Evolutionary conservation across 306 rosid species (phyloP).

Genomic region (Begonia loranthoides): DNA sequence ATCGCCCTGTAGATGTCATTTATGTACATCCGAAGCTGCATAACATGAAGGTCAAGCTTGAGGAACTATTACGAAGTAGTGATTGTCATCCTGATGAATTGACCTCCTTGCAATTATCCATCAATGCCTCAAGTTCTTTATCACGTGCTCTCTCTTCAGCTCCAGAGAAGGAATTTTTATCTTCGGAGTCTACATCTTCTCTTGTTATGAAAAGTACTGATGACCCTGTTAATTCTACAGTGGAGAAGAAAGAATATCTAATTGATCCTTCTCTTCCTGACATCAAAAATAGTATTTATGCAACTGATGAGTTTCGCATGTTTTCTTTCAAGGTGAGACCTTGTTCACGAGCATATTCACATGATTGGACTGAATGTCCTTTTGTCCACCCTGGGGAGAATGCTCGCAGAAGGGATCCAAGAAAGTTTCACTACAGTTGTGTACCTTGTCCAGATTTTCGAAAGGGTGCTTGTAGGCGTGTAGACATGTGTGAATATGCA

Average conservation of each 20-base stretch:
- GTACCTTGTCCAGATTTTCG: constrained; percentile 92
- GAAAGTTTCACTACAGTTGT: constrained; percentile 86
- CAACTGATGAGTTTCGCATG: constrained; percentile 89
- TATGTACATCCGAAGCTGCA: constrained; percentile 39
- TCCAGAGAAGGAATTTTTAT: too few species aligned
- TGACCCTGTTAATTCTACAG: constrained; percentile 21
- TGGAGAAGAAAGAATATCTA: constrained; percentile 77
- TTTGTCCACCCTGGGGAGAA: constrained; percentile 96
- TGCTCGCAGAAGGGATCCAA: constrained; percentile 85
- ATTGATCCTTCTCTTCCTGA: constrained; percentile 86
- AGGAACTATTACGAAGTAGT: constrained; percentile 36
- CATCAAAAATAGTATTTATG: constrained; percentile 79
- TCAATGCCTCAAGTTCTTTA: too few species aligned
- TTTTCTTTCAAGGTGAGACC: constrained; percentile 89
- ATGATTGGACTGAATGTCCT: constrained; percentile 96
- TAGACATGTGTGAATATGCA: constrained; percentile 93
- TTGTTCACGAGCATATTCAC: constrained; percentile 88
- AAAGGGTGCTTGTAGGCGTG: constrained; percentile 82
- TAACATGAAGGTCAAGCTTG: constrained; percentile 14
- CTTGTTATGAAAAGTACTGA: constrained; percentile 35
- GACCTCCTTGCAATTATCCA: too few species aligned
- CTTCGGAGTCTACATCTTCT: background rate
- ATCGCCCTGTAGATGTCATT: constrained; percentile 50
- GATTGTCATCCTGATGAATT: background rate
- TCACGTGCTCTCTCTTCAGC: background rate